A percentile compares a stretch with the other conserved stretches of the same genome.
These are phyloP conservation scores for Sesbania bispinosa DNA, from an alignment of 306 rosid species.

Conservation along the genomic window DNA sequence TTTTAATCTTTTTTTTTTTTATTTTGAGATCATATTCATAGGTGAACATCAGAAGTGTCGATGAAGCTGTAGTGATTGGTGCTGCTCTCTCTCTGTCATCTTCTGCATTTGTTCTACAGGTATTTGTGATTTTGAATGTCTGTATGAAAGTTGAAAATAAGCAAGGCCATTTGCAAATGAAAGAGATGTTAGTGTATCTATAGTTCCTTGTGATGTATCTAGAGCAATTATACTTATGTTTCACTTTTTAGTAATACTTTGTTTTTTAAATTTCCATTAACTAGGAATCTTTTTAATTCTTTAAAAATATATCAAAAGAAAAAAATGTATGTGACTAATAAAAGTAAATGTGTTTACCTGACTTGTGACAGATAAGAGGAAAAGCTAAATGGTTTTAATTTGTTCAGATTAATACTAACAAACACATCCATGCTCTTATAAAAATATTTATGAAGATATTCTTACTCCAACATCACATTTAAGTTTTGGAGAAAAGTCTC, in stretches of 20 bases:
- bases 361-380: not conserved
- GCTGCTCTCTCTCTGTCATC: conserved; percentile 98
- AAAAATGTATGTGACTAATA: not conserved
- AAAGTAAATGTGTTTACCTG: not conserved
- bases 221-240: conserved; percentile 12
- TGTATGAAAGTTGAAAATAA: not conserved
- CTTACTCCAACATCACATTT: conserved; percentile 1
- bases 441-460: not conserved
- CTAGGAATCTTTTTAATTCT: not conserved
- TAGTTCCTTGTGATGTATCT: conserved; percentile 17
- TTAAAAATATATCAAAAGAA: not conserved
- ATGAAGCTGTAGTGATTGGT: conserved; percentile 97
- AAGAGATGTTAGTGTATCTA: conserved; percentile 20
- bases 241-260: not conserved
- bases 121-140: conserved; percentile 33
- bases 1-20: not conserved
- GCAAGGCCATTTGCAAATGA: too few species aligned
- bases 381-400: not conserved
- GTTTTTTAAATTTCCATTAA: not conserved
- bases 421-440: not conserved
- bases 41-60: conserved; percentile 98
- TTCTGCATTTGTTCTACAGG: conserved; percentile 99
- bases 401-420: not conserved
- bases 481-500: not conserved
- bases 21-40: conserved; percentile 35